A percentile compares a stretch with the other conserved stretches of the same genome.
These are phyloP conservation scores for Ajuga reptans DNA, from an alignment of 305 asterid genomes.

Conservation along the genomic window DNA sequence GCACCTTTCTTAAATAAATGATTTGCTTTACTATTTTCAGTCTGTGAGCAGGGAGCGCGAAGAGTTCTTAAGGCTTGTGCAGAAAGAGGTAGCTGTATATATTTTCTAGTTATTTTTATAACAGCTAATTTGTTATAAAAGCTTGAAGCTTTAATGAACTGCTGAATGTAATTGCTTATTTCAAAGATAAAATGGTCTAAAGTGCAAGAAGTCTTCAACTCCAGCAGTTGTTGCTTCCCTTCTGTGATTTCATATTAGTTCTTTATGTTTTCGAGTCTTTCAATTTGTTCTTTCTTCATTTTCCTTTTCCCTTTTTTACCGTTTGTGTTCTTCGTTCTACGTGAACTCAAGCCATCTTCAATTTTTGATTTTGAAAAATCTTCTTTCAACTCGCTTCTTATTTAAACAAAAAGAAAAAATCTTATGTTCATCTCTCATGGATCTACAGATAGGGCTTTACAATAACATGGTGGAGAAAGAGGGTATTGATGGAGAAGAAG, in stretches of 20 bases:
- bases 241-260: neutral
- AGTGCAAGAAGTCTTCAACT: neutral
- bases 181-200: neutral
- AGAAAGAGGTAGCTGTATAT: constrained; percentile 65
- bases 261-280: constrained; percentile 11
- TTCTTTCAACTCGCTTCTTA: too few relatives aligned
- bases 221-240: neutral
- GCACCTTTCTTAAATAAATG: constrained; percentile 22
- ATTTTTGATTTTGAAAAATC: neutral
- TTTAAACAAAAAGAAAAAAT: neutral
- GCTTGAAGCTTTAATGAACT: neutral
- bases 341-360: neutral
- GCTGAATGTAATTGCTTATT: neutral
- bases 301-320: neutral
- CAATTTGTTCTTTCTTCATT: neutral
- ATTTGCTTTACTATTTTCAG: constrained; percentile 46
- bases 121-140: neutral
- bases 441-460: constrained; percentile 72
- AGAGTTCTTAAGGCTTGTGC: constrained; percentile 89
- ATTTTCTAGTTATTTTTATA: constrained; percentile 8
- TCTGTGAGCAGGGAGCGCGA: constrained; percentile 98
- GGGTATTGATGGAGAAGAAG: constrained; percentile 64
- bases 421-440: constrained; percentile 1
- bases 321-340: neutral
- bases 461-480: constrained; percentile 84